A percentile compares a stretch with the other conserved stretches of the same genome.
phyloP scores from a whole-genome alignment of 2,329 filamentous ascomycete genomes.

The Plenodomus lindquistii region DNA sequence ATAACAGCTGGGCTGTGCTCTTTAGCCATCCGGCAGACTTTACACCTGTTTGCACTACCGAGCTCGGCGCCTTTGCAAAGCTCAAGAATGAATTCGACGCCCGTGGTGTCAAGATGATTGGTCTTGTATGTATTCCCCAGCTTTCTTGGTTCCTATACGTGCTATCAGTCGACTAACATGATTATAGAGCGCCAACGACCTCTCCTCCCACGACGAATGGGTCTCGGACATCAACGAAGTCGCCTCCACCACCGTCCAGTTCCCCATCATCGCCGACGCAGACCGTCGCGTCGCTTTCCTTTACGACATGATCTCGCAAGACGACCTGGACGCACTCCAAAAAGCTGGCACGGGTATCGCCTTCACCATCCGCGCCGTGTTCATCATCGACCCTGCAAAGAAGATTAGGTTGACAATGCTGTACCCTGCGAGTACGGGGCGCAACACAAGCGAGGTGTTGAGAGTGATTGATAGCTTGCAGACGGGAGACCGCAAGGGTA shows the following conservation, averaged over 20 bases:
- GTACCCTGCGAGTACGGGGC: conserved; percentile 86
- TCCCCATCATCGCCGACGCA: conserved; percentile 56
- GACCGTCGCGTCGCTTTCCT: conserved; percentile 54
- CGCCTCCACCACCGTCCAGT: conserved; percentile 49
- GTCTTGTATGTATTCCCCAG: conserved; percentile 57
- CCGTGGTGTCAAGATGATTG: conserved; percentile 88
- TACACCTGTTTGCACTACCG: conserved; percentile 94
- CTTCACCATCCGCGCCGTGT: conserved; percentile 93
- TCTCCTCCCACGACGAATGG: conserved; percentile 83
- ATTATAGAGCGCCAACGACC: conserved; percentile 71
- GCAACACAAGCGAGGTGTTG: conserved; percentile 61
- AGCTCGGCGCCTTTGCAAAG: conserved; percentile 91
- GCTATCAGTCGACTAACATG: conserved; percentile 1
- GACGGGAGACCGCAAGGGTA: conserved; percentile 79
- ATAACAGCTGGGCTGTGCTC: conserved; percentile 77
- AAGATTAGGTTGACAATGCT: conserved; percentile 90
- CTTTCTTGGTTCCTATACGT: background rate
- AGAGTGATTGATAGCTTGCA: conserved; percentile 63
- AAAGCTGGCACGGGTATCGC: conserved; percentile 62
- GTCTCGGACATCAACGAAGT: conserved; percentile 72
- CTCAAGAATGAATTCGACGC: conserved; percentile 85
- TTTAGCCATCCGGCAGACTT: conserved; percentile 88
- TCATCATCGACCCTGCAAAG: conserved; percentile 92
- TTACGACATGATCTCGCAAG: conserved; percentile 57
- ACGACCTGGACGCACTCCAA: conserved; percentile 61